Conservation (phyloP, 2,329 filamentous ascomycete genomes). For the Monosporascus sp. region DNA sequence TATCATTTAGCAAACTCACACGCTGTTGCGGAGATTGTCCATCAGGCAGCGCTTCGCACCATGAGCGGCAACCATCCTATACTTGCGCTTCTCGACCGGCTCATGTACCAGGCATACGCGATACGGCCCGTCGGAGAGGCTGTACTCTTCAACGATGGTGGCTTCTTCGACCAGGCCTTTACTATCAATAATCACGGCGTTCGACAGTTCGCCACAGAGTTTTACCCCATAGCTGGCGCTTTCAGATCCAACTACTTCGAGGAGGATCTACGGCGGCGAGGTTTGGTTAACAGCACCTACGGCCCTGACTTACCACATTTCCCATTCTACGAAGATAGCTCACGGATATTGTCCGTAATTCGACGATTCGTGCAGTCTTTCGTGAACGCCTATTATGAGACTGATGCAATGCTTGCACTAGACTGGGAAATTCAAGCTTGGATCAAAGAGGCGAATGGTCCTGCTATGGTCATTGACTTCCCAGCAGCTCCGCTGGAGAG, state of each 20-base stretch:
- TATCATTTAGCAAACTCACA: constrained; percentile 27
- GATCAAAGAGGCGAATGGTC: neutral
- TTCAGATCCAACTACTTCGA: constrained; percentile 4
- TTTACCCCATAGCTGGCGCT: constrained; percentile 1
- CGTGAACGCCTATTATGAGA: constrained; percentile 2
- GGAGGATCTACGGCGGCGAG: neutral
- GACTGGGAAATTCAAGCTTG: neutral
- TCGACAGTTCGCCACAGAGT: constrained; percentile 1
- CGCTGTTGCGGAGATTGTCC: constrained; percentile 24
- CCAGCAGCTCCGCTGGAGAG: neutral
- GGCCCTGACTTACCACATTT: neutral
- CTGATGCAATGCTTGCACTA: neutral
- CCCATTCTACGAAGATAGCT: constrained; percentile 3
- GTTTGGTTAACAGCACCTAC: constrained; percentile 1
- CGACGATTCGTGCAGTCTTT: constrained; percentile 1
- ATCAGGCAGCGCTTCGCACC: constrained; percentile 26
- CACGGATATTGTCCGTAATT: neutral
- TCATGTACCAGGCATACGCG: constrained; percentile 20
- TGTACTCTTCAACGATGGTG: constrained; percentile 17
- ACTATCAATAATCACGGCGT: constrained; percentile 5
- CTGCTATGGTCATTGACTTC: neutral
- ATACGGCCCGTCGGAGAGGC: constrained; percentile 16
- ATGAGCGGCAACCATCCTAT: constrained; percentile 28
- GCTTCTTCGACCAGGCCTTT: constrained; percentile 15
- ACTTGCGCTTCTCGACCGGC: constrained; percentile 19